Base-by-base conservation (phyloP, 129 eudicot genomes). In the Rutidosis leptorrhynchoides region DNA sequence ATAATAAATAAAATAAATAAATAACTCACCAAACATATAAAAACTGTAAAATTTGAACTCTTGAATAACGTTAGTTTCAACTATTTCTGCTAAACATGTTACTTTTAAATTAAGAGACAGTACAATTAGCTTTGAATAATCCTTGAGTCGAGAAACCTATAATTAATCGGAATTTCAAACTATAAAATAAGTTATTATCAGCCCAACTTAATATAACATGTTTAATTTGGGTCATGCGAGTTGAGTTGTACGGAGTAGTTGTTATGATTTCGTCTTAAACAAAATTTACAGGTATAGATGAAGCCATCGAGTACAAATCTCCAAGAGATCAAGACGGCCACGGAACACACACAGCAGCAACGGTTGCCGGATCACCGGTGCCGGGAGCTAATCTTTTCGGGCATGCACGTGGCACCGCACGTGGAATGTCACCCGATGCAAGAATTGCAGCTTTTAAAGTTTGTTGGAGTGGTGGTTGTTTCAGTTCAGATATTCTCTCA, bases 241-340 rank as follows among this genome's bases (percentile, higher is more conserved):
- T 2, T 4, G 15, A 4, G 16, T 37, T n/a, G n/a, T n/a, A n/a
- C n/a, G n/a, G n/a, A n/a, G n/a, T n/a, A n/a, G n/a, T n/a, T 37
- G 45, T 10, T 48, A 17, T 48, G 17, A 19, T 17, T 48, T 19
- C 0, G 54, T 17, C 5, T 48, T n/a, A 16, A 48, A 53, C 3
- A 6, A 17, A 53, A 14, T 22, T 53, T 17, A 53, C 58, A 53
- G 58, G 64, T 59, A 59, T 59, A 16, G 70, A 80, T 51, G 87
- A 84, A 32, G 71, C 71, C 17, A 68, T 52, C 19, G 90, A 87
- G 84, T 84, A 69, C 58, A 84, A 74, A 59, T 87, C 95, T 11
- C 82, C 95, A 3, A 35, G 90, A 23, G 95, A 87, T 73, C 88
- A 84, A 70, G 90, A 87, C 14, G 90, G 95, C 26, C 95, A 87